Conservation (phyloP, 2,329 filamentous ascomycete genomes). For the Colletotrichum lindemuthianum region DNA sequence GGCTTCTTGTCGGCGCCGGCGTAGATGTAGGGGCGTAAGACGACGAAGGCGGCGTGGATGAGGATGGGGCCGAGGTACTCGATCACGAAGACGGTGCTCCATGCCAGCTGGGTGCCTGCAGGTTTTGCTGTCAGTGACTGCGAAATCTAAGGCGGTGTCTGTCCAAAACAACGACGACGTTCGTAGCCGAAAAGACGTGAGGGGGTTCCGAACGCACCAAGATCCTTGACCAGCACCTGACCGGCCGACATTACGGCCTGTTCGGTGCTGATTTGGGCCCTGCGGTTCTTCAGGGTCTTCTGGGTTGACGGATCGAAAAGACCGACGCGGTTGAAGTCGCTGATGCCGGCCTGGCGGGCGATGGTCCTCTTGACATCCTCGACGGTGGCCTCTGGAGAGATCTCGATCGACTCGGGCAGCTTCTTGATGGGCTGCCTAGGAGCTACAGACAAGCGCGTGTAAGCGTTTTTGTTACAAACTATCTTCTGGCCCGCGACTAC, state of each 20-base stretch:
- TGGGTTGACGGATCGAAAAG: slow-evolving; percentile 69
- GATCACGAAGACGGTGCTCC: slow-evolving; percentile 93
- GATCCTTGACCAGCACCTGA: slow-evolving; percentile 88
- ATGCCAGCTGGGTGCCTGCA: slow-evolving; percentile 85
- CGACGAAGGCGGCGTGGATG: slow-evolving; percentile 81
- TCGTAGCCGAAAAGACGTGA: not conserved
- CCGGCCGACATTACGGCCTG: slow-evolving; percentile 58
- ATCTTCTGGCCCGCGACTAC: not conserved
- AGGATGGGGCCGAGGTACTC: slow-evolving; percentile 94
- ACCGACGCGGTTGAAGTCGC: slow-evolving; percentile 70
- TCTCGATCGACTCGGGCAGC: slow-evolving; percentile 61
- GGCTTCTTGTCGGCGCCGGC: slow-evolving; percentile 53
- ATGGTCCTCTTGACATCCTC: slow-evolving; percentile 68
- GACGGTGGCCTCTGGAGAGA: slow-evolving; percentile 62
- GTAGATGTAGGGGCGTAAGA: slow-evolving; percentile 73
- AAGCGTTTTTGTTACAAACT: not conserved
- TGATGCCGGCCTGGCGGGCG: slow-evolving; percentile 60
- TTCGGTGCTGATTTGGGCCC: slow-evolving; percentile 61
- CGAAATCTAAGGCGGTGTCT: too few species aligned
- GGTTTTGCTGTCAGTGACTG: not conserved
- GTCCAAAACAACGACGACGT: too few species aligned
- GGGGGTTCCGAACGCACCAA: slow-evolving; percentile 68
- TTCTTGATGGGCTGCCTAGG: slow-evolving; percentile 63
- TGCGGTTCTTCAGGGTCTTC: slow-evolving; percentile 72
- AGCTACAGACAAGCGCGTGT: slow-evolving; percentile 42